phyloP scores from a whole-genome alignment of 2,329 filamentous ascomycete genomes.

The Podosphaera xanthii region DNA sequence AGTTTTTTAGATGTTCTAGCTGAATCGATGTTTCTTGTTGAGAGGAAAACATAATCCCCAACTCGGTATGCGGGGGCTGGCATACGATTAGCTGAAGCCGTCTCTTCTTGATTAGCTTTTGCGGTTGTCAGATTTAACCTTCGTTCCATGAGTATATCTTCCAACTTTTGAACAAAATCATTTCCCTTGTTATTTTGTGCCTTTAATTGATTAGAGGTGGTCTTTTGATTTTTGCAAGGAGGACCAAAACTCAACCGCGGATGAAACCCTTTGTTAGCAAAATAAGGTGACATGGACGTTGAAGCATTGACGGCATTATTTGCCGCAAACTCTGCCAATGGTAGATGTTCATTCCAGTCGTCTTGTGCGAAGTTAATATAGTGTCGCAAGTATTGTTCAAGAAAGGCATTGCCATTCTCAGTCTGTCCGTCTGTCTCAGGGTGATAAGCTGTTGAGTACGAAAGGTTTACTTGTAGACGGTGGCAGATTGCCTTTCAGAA shows the following conservation, averaged over 20 bases:
- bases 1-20: background rate
- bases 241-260: conserved; percentile 1
- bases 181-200: too few species aligned
- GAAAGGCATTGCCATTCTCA: too few species aligned
- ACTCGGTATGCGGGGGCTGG: background rate
- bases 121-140: too few species aligned
- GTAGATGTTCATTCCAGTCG: background rate
- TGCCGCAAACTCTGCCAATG: conserved; percentile 5
- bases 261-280: background rate
- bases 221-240: too few species aligned
- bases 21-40: background rate
- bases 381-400: too few species aligned
- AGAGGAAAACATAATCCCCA: background rate
- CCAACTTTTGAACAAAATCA: too few species aligned
- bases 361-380: too few species aligned
- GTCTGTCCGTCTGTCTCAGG: too few species aligned
- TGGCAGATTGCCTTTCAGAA: background rate
- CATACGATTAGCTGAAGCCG: background rate
- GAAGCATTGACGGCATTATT: conserved; percentile 3
- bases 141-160: too few species aligned
- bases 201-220: too few species aligned
- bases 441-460: conserved; percentile 3
- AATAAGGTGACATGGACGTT: conserved; percentile 1
- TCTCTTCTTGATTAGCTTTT: too few species aligned
- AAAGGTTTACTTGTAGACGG: background rate